phyloP scores from a whole-genome alignment of 495 filamentous ascomycete genomes.

The Aspergillus taichungensis region DNA sequence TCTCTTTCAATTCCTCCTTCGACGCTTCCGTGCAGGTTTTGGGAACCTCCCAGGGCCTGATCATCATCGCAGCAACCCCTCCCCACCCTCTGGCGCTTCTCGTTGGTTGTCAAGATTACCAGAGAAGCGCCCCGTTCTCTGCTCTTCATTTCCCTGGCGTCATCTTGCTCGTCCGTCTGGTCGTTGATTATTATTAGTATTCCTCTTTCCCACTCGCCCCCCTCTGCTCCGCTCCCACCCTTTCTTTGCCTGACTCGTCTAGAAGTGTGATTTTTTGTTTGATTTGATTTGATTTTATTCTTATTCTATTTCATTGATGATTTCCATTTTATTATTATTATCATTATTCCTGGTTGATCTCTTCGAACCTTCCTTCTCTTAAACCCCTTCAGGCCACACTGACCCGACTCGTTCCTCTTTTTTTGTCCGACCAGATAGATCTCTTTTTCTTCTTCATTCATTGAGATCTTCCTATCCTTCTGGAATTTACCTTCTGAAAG shows the following conservation, averaged over 20 bases:
- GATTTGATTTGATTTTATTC: neutral
- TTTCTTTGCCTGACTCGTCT: neutral
- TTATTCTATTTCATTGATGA: neutral
- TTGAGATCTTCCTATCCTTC: neutral
- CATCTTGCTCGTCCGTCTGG: neutral
- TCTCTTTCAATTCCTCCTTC: neutral
- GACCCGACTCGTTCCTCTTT: neutral
- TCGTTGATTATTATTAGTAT: neutral
- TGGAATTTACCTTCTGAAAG: constrained; percentile 3
- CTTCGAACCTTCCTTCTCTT: too few species aligned
- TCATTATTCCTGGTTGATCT: neutral
- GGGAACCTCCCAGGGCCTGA: constrained; percentile 4
- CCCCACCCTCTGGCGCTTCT: neutral
- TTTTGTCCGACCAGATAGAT: too few species aligned
- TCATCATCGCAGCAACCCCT: constrained; percentile 10
- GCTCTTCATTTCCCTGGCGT: neutral
- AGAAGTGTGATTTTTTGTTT: neutral
- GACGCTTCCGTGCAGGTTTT: constrained; percentile 15
- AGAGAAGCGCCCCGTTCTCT: neutral
- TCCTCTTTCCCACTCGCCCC: constrained; percentile 1
- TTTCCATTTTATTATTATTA: neutral
- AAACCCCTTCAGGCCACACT: neutral
- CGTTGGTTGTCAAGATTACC: neutral
- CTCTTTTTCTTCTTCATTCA: neutral
- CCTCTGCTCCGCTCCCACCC: constrained; percentile 1